Evolutionary conservation across 129 eudicot species (phyloP).

Genomic region (Artemisia annua): DNA sequence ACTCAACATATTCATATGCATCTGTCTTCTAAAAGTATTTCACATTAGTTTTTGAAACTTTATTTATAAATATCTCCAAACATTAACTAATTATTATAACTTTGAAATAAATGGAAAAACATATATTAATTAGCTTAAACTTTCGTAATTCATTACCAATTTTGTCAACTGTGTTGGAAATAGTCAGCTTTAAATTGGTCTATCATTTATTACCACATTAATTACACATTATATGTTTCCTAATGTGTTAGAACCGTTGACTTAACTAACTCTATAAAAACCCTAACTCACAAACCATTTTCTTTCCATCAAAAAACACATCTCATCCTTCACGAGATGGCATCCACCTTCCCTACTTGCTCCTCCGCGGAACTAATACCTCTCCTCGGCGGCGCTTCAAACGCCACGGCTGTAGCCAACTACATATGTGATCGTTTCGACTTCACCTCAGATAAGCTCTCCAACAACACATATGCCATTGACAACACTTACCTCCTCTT

Average conservation of each 20-base stretch:
- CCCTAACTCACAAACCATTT: conserved; percentile 13
- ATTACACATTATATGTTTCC: not conserved
- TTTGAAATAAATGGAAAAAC: too few species aligned
- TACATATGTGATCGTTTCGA: conserved; percentile 63
- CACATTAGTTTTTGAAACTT: too few species aligned
- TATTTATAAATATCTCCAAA: too few species aligned
- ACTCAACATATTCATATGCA: too few species aligned
- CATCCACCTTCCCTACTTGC: conserved; percentile 41
- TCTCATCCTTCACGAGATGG: conserved; percentile 27
- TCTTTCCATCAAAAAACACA: conserved; percentile 9
- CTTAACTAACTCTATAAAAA: conserved; percentile 26
- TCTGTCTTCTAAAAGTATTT: too few species aligned
- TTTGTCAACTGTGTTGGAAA: too few species aligned
- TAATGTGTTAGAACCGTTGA: conserved; percentile 20
- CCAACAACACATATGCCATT: conserved; percentile 53
- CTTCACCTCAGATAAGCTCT: conserved; percentile 30
- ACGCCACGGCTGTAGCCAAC: conserved; percentile 61
- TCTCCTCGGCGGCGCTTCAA: conserved; percentile 55
- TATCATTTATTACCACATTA: conserved; percentile 1
- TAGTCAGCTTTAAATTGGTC: not conserved
- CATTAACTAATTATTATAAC: too few species aligned
- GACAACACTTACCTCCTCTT: conserved; percentile 72
- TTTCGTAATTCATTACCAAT: too few species aligned
- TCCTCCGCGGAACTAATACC: conserved; percentile 61
- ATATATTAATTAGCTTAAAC: too few species aligned